Evolutionary conservation across 805 yeast genomes (phyloP), one percentile per base, ranked within the genome.

Genomic region (Priceomyces carsonii): DNA sequence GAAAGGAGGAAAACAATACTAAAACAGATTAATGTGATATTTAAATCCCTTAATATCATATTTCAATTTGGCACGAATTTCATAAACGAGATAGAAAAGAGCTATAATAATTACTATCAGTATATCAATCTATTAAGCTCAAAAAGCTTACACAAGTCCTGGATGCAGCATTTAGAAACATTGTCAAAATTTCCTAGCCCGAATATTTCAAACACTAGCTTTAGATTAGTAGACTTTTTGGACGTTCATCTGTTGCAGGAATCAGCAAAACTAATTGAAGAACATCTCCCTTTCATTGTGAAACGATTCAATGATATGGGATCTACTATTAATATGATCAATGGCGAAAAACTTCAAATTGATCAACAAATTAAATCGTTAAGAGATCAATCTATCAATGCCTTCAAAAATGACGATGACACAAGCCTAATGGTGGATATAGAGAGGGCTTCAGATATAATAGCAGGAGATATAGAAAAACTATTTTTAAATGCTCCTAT

Each of bases 31-130:
- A 59, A 61, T 22, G 53, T 55, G 5, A 61, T 77, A 15, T 68
- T 78, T 48, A 66, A 66, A 35, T 62, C 78, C 18, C 52, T 78
- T 17, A 66, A 60, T 33, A 66, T 73, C 10, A 69, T 77, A 4
- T 63, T 68, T 36, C 75, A 73, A 42, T 78, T 77, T 49, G 64
- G 71, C 30, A 66, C 73, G 17, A 60, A 67, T 26, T 77, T 74
- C 50, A 64, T 74, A 19, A 55, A 52, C 30, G 79, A 75, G n/a
- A 69, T 72, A 2, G 76, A 73, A 36, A 72, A 70, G 39, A 58
- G 57, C 16, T 74, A 72, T 48, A 63, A 38, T 53, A 67, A 28
- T 56, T 66, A 56, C 44, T 66, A 46, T 36, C 60, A 57, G 35
- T 55, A 62, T 36, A 49, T 67, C 19, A 58, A 57, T 33, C 50